phyloP scores from a whole-genome alignment of 2,329 filamentous ascomycete genomes.

The Erysiphe pulchra region DNA sequence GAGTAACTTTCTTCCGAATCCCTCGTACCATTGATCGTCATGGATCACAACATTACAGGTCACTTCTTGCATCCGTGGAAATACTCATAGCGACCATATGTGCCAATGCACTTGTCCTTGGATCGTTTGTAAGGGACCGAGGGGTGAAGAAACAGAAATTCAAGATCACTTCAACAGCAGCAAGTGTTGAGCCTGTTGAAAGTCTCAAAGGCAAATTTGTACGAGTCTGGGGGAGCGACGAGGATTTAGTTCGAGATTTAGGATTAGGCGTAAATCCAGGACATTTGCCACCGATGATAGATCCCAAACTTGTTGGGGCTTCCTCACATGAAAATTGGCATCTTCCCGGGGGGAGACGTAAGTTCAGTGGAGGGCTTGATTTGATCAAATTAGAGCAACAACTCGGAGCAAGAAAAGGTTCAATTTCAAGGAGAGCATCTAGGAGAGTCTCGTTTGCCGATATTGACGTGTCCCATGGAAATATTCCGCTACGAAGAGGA shows the following conservation, averaged over 20 bases:
- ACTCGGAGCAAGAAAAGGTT: slow-evolving; percentile 5
- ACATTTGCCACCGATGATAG: slow-evolving; percentile 14
- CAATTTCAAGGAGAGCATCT: slow-evolving; percentile 18
- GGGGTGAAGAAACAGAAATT: slow-evolving; percentile 79
- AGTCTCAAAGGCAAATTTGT: slow-evolving; percentile 21
- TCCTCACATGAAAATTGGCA: too few relatives aligned
- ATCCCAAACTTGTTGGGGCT: too few relatives aligned
- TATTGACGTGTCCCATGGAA: slow-evolving; percentile 48
- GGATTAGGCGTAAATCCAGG: slow-evolving; percentile 40
- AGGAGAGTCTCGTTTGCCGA: slow-evolving; percentile 60
- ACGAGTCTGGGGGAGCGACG: slow-evolving; percentile 66
- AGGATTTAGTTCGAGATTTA: slow-evolving; percentile 60
- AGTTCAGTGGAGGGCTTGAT: slow-evolving; percentile 12
- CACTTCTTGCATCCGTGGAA: slow-evolving; percentile 70
- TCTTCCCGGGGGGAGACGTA: too few relatives aligned
- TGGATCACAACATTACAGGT: slow-evolving; percentile 65
- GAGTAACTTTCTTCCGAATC: slow-evolving; percentile 58
- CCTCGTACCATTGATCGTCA: slow-evolving; percentile 43
- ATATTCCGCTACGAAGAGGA: slow-evolving; percentile 13
- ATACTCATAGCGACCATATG: slow-evolving; percentile 70
- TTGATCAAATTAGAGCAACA: slow-evolving; percentile 11
- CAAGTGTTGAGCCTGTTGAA: slow-evolving; percentile 30
- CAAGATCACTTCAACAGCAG: slow-evolving; percentile 31
- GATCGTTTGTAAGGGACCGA: slow-evolving; percentile 74
- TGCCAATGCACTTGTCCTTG: slow-evolving; percentile 71